Evolutionary conservation across 2,329 filamentous ascomycete genomes (phyloP), one percentile per base, ranked within the genome.

Genomic region (Colletotrichum tabaci): DNA sequence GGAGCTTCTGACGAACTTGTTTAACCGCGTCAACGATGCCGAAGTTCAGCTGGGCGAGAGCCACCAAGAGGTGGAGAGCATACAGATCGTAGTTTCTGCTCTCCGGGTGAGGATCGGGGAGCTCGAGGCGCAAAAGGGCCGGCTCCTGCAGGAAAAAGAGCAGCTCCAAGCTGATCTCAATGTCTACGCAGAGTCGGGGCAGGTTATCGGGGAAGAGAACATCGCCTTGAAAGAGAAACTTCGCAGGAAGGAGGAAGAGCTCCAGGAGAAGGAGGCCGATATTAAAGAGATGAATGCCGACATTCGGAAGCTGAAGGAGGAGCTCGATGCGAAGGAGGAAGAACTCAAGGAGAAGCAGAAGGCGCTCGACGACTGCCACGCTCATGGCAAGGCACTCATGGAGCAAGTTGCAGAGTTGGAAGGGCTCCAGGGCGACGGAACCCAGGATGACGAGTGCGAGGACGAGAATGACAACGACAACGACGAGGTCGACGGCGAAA

Each of bases 291-390:
- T 47, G 42, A 18, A 40, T 9, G 18, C 57, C 9, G 23, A 55
- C 12, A 47, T 52, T 16, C 58, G 46, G 5, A n/a, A 50, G 13
- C 18, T n/a, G n/a, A 23, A 40, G 1, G n/a, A 63, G 18, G 30
- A 38, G 10, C 38, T 72, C 38, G 30, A 12, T 3, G 26, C 16
- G 13, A 49, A 26, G 38, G 30, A 58, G 8, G 23, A 61, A 16
- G 16, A 57, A 23, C 35, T 67, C 49, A 30, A 42, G 42, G 4
- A 26, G 16, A 44, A 44, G 35, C n/a, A 44, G 21, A 46, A 44
- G 30, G 21, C 55, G 15, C 61, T 68, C 0, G 61, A 53, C 44
- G 44, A 68, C 15, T 18, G 62, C 15, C 52, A 35, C n/a, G 30
- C 42, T 7, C 13, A 18, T 35, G 65, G 52, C 30, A 18, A 50